phyloP scores from a whole-genome alignment of 2,329 filamentous ascomycete genomes.

The Fonsecaea monophora region DNA sequence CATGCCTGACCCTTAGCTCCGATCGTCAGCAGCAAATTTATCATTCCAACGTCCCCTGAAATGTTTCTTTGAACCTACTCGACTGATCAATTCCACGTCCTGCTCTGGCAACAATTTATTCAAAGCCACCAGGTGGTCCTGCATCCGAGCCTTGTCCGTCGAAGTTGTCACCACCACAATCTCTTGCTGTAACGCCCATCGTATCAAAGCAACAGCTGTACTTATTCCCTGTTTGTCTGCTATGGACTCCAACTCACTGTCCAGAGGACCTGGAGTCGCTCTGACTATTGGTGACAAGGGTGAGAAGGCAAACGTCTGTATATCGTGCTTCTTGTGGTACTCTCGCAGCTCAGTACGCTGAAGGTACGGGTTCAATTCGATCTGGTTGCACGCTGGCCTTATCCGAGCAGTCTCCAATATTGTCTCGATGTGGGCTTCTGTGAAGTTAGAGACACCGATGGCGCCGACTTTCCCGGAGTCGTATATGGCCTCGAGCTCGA shows the following conservation, averaged over 20 bases:
- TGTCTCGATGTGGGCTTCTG: slow-evolving; percentile 54
- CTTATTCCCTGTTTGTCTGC: slow-evolving; percentile 18
- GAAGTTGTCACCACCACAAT: slow-evolving; percentile 21
- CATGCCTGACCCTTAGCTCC: background rate
- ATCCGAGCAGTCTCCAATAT: slow-evolving; percentile 53
- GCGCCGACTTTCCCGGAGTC: slow-evolving; percentile 54
- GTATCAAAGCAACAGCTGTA: slow-evolving; percentile 15
- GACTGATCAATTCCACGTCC: slow-evolving; percentile 15
- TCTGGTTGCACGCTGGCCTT: slow-evolving; percentile 57
- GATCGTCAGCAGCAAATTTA: slow-evolving; percentile 16
- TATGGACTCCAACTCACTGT: slow-evolving; percentile 12
- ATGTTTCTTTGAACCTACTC: slow-evolving; percentile 13
- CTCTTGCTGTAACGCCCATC: slow-evolving; percentile 17
- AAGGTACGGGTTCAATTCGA: slow-evolving; percentile 62
- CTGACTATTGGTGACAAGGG: slow-evolving; percentile 19
- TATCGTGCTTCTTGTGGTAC: slow-evolving; percentile 51
- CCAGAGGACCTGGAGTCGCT: slow-evolving; percentile 11
- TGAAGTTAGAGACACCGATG: slow-evolving; percentile 61
- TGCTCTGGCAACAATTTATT: slow-evolving; percentile 3
- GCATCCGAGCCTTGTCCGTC: slow-evolving; percentile 15
- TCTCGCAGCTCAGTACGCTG: slow-evolving; percentile 73
- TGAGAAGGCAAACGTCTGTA: slow-evolving; percentile 23
- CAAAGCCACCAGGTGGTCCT: slow-evolving; percentile 17
- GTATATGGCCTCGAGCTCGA: slow-evolving; percentile 55
- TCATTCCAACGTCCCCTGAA: slow-evolving; percentile 22